Evolutionary conservation across 768 basidiomycete genomes (phyloP).

Genomic region (Lanmaoa rubissima): DNA sequence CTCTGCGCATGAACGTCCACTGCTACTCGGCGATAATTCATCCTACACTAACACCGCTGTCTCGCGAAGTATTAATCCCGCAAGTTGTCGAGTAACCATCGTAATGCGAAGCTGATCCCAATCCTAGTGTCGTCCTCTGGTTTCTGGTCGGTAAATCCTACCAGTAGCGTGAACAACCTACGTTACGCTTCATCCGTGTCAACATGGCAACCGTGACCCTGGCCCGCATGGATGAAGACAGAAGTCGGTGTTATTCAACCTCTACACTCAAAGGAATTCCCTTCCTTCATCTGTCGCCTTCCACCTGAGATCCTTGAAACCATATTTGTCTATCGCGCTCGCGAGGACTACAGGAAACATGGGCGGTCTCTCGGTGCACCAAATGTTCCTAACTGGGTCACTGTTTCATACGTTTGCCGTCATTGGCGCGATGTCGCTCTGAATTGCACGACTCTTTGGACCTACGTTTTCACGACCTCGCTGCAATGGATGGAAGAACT

Average conservation of each 20-base stretch:
- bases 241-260: not conserved
- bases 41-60: no score
- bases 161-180: no score
- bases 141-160: no score
- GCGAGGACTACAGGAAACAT: no score
- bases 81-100: no score
- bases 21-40: no score
- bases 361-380: no score
- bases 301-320: not conserved
- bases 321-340: slow-evolving; percentile 5
- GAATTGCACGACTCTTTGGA: slow-evolving; percentile 38
- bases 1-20: no score
- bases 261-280: slow-evolving; percentile 6
- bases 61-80: no score
- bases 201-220: not conserved
- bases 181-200: not conserved
- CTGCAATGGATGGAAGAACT: slow-evolving; percentile 35
- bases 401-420: slow-evolving; percentile 1
- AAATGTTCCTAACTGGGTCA: no score
- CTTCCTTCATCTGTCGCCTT: slow-evolving; percentile 10
- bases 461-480: slow-evolving; percentile 26
- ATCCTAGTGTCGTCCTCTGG: no score
- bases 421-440: slow-evolving; percentile 42
- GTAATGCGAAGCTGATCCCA: no score
- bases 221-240: not conserved